Conservation (phyloP, 2,329 filamentous ascomycete species). For the Fonsecaea monophora region DNA sequence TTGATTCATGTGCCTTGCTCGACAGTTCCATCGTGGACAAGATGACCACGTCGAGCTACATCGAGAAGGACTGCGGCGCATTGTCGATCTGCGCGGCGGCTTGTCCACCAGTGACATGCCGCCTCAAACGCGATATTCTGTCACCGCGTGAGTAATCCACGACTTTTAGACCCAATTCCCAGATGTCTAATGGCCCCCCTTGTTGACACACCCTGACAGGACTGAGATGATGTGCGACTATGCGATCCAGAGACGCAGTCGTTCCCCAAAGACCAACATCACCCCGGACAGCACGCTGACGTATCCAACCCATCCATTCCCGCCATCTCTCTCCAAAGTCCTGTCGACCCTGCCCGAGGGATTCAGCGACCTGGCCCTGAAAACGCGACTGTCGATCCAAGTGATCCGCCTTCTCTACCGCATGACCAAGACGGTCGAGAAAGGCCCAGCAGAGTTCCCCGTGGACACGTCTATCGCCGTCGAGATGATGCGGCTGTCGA, state of each 20-base stretch:
- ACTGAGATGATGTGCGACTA: slow-evolving; percentile 26
- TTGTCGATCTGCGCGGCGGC: slow-evolving; percentile 19
- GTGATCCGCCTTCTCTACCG: slow-evolving; percentile 25
- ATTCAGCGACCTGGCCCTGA: slow-evolving; percentile 26
- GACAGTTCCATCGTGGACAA: slow-evolving; percentile 14
- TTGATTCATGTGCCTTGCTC: not conserved
- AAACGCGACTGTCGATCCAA: slow-evolving; percentile 10
- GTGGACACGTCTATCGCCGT: slow-evolving; percentile 16
- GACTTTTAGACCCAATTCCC: not conserved
- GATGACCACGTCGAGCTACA: slow-evolving; percentile 22
- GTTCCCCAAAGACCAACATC: slow-evolving; percentile 18
- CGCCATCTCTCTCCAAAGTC: slow-evolving; percentile 12
- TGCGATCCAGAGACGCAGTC: slow-evolving; percentile 10
- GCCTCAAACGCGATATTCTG: slow-evolving; percentile 17
- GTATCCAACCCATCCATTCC: slow-evolving; percentile 29
- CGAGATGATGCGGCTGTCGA: slow-evolving; percentile 22
- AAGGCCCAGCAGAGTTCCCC: slow-evolving; percentile 9
- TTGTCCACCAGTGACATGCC: slow-evolving; percentile 6
- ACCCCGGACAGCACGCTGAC: slow-evolving; percentile 8
- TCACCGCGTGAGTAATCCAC: slow-evolving; percentile 15
- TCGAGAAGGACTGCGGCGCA: slow-evolving; percentile 20
- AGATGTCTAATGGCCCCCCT: not conserved
- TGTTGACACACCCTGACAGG: not conserved
- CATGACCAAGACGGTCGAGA: slow-evolving; percentile 6
- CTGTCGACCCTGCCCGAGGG: slow-evolving; percentile 21